Conservation (phyloP, 2,329 filamentous ascomycete species). For the Hypoxylon rubiginosum region DNA sequence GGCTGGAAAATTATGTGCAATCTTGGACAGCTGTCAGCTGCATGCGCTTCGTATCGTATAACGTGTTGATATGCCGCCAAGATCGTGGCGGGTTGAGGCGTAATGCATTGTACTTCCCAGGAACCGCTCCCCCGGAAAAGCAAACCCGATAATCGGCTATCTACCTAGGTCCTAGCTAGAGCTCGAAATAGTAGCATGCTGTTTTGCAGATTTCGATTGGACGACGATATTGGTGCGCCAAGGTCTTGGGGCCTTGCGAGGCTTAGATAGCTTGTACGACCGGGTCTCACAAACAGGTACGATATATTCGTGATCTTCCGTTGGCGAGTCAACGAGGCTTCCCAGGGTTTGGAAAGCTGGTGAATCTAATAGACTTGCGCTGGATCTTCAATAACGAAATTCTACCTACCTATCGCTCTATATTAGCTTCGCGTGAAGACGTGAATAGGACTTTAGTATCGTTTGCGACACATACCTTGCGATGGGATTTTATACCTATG, state of each 20-base stretch:
- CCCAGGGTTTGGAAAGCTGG: background rate
- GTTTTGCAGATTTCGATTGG: background rate
- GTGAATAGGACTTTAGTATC: background rate
- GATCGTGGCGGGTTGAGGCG: slow-evolving; percentile 1
- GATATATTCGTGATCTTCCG: background rate
- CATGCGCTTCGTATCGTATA: background rate
- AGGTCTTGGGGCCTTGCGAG: background rate
- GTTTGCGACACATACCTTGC: background rate
- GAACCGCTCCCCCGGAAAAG: background rate
- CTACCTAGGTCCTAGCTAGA: no score
- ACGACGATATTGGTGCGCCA: background rate
- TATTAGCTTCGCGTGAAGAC: background rate
- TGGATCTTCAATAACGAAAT: background rate
- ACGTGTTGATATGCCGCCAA: background rate
- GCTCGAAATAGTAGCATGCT: background rate
- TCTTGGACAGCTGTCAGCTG: background rate
- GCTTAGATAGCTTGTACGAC: background rate
- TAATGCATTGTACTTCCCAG: background rate
- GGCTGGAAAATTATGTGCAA: background rate
- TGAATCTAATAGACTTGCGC: background rate
- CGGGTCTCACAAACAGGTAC: background rate
- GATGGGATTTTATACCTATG: no score
- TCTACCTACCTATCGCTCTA: background rate
- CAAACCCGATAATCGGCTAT: background rate
- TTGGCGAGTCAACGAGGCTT: background rate